Evolutionary conservation across 768 basidiomycete species (phyloP), one percentile per base, ranked within the genome.

Genomic region (Floccularia luteovirens): DNA sequence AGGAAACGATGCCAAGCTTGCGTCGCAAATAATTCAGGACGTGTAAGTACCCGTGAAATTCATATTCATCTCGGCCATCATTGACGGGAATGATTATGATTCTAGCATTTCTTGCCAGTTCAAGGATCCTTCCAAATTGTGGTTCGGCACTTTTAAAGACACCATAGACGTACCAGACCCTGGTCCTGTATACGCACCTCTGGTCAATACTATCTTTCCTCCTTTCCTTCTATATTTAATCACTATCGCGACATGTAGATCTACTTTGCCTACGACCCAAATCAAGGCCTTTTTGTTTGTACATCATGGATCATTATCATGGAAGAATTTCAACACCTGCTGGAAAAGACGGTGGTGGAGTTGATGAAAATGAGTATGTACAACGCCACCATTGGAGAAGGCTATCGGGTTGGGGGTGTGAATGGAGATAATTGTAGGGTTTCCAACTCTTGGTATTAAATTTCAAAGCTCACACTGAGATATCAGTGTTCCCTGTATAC

Each of bases 331-430:
- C 47, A 46, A 22, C 47, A 55, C 34, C 43, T 60, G 4, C 41
- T 60, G 19, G 48, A 55, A 23, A 52, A 55, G 8, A 33, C 39
- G n/a, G 24, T 60, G 19, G 45, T 58, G 0, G 31, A 24, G 3
- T 39, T 58, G 16, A 51, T 60, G 38, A 52, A 57, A 36, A 19
- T 48, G 30, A 60, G 58, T 37, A 57, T 60, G 58, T 60, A 57
- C 38, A 58, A 60, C 39, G 54, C 58, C 11, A 60, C 55, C 3
- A 44, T 60, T 13, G 58, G 58, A 3, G 58, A 60, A 33, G 57
- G 57, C 2, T 58, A 58, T 43, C 51, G 58, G 14, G 54, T 58
- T 19, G 57, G 54, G 1, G 58, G 58, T 3, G 44, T 60, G 20
- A 47, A 60, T 36, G 52, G 48, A 3, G 58, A 60, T 33, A 60